phyloP scores from a whole-genome alignment of 2,329 filamentous ascomycete genomes.

The Teratosphaeria destructans region DNA sequence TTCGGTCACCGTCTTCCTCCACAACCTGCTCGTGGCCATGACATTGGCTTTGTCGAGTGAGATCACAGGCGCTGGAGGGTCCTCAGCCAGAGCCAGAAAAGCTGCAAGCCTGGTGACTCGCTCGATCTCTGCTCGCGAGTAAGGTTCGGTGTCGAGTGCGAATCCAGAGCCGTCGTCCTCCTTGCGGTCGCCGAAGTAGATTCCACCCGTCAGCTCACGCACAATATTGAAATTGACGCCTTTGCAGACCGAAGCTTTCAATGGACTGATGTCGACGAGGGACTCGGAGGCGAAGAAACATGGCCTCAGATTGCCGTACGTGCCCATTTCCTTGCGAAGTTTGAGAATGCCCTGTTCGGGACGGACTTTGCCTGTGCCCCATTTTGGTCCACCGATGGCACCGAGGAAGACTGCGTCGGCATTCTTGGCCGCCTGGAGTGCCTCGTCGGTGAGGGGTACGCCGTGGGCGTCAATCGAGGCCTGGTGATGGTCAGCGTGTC shows the following conservation, averaged over 20 bases:
- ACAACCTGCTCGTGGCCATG: conserved; percentile 77
- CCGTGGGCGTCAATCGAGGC: conserved; percentile 79
- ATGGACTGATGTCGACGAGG: conserved; percentile 72
- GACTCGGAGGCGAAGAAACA: conserved; percentile 90
- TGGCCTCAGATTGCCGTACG: conserved; percentile 89
- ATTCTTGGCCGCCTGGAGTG: conserved; percentile 69
- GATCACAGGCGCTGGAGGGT: conserved; percentile 70
- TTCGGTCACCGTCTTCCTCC: conserved; percentile 78
- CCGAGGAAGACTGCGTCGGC: conserved; percentile 87
- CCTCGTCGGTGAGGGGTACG: conserved; percentile 68
- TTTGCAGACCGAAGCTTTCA: conserved; percentile 75
- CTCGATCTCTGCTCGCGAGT: conserved; percentile 77
- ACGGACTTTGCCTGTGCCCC: conserved; percentile 78
- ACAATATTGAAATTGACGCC: conserved; percentile 89
- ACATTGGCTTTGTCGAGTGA: conserved; percentile 96
- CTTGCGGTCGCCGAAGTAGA: conserved; percentile 87
- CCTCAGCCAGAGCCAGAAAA: conserved; percentile 64
- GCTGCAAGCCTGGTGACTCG: conserved; percentile 74
- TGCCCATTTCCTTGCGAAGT: conserved; percentile 85
- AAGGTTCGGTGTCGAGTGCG: conserved; percentile 78
- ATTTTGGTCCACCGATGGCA: conserved; percentile 94
- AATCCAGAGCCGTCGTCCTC: conserved; percentile 66
- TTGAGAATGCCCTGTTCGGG: conserved; percentile 86
- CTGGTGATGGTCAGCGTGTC: conserved; percentile 35
- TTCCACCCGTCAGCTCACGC: conserved; percentile 81